These are phyloP conservation scores for Hypoxylon sp. DNA, from an alignment of 2,329 filamentous ascomycete genomes.

Conservation along the genomic window DNA sequence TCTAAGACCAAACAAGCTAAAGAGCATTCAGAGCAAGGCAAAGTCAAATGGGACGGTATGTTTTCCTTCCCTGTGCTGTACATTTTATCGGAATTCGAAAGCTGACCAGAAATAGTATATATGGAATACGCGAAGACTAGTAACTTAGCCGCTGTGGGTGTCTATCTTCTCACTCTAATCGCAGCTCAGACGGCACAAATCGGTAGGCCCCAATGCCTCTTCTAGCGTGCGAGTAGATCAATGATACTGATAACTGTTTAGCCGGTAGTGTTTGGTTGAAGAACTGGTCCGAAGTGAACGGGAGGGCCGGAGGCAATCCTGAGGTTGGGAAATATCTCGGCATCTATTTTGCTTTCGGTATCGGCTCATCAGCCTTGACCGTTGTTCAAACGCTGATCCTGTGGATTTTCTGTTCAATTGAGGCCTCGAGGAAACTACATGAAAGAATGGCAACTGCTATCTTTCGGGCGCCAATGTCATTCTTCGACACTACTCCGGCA, in stretches of 20 bases:
- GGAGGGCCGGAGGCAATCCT: conserved; percentile 75
- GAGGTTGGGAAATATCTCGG: conserved; percentile 91
- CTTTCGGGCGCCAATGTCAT: conserved; percentile 97
- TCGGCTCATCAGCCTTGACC: conserved; percentile 87
- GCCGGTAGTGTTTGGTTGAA: conserved; percentile 94
- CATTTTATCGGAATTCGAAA: not conserved
- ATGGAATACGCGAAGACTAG: conserved; percentile 94
- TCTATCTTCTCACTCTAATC: conserved; percentile 84
- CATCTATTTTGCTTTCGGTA: conserved; percentile 94
- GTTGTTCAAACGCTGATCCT: conserved; percentile 94
- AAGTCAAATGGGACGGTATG: conserved; percentile 88
- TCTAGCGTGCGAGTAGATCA: conserved; percentile 36
- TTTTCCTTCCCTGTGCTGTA: conserved; percentile 8
- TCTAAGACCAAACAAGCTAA: conserved; percentile 88
- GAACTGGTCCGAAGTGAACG: conserved; percentile 88
- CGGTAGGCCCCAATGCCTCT: conserved; percentile 64
- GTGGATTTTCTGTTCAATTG: conserved; percentile 99
- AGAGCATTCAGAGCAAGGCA: conserved; percentile 92
- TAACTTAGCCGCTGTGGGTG: conserved; percentile 84
- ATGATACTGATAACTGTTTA: conserved; percentile 52
- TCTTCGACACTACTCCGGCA: conserved; percentile 97
- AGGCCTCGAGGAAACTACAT: conserved; percentile 96
- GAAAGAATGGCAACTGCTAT: conserved; percentile 98
- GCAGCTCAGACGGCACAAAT: conserved; percentile 87
- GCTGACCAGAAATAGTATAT: conserved; percentile 72